phyloP scores from a whole-genome alignment of 2,329 filamentous ascomycete genomes.

The Cytospora paraplurivora region DNA sequence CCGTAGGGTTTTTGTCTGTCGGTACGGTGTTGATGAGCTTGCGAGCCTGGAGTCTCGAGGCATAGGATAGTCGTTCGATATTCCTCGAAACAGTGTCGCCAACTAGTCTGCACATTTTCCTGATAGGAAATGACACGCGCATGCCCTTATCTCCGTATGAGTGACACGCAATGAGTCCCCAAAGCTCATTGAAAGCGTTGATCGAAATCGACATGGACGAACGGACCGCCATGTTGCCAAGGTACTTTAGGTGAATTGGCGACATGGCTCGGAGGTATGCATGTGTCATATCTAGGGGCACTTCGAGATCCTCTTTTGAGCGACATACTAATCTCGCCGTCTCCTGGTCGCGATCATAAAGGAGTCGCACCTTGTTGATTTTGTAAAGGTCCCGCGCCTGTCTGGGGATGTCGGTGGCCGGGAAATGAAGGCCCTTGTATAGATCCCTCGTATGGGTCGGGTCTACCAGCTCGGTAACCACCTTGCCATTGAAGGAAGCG shows the following conservation, averaged over 20 bases:
- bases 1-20: constrained; percentile 78
- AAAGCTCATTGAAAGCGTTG: constrained; percentile 80
- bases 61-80: constrained; percentile 85
- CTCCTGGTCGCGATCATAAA: constrained; percentile 81
- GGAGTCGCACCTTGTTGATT: constrained; percentile 82
- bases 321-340: constrained; percentile 83
- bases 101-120: constrained; percentile 88
- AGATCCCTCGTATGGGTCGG: constrained; percentile 77
- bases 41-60: constrained; percentile 78
- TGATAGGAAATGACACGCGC: constrained; percentile 88
- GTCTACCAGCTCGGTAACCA: constrained; percentile 86
- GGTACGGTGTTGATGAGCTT: constrained; percentile 87
- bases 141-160: constrained; percentile 76
- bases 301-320: constrained; percentile 70
- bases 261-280: constrained; percentile 87
- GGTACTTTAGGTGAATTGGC: constrained; percentile 84
- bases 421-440: constrained; percentile 86
- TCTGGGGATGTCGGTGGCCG: constrained; percentile 81
- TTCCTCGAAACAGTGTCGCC: constrained; percentile 85
- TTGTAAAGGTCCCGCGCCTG: constrained; percentile 89
- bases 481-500: constrained; percentile 76
- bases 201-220: constrained; percentile 95
- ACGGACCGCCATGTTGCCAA: constrained; percentile 86
- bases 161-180: constrained; percentile 87
- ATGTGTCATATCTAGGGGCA: constrained; percentile 80